Conservation (phyloP, 75 land plant species). For the Larix kaempferi region DNA sequence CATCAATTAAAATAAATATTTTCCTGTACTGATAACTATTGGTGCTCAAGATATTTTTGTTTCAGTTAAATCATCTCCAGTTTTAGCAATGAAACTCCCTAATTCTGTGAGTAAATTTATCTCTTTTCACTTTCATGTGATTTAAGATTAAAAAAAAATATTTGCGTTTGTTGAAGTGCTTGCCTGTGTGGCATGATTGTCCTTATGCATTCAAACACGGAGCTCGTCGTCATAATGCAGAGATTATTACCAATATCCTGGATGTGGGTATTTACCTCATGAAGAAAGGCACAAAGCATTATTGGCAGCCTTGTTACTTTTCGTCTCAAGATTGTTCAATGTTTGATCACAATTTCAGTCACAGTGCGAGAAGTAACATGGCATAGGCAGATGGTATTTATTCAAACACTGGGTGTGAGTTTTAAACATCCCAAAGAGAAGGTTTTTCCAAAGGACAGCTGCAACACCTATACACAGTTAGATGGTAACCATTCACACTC, state of each 20-base stretch:
- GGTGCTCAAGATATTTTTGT: constrained; percentile 83
- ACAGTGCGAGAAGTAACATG: neutral
- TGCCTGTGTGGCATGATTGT: neutral
- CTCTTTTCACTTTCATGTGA: neutral
- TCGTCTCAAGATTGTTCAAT: constrained; percentile 43
- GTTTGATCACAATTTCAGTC: neutral
- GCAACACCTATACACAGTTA: neutral
- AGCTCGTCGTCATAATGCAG: constrained; percentile 37
- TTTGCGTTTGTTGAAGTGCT: neutral
- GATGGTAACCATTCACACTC: too few species aligned
- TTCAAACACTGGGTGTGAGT: neutral
- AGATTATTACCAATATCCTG: constrained; percentile 80
- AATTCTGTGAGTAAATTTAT: constrained; percentile 61
- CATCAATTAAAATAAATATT: too few species aligned
- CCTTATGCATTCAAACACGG: neutral
- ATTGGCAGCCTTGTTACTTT: constrained; percentile 75
- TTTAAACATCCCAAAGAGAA: neutral
- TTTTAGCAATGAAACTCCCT: constrained; percentile 71
- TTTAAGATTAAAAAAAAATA: neutral
- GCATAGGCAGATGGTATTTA: constrained; percentile 3
- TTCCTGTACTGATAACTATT: constrained; percentile 75
- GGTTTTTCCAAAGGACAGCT: neutral
- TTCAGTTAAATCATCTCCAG: constrained; percentile 64
- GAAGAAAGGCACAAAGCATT: constrained; percentile 89
- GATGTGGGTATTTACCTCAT: constrained; percentile 91